Percentiles rank a stretch among this genome's conserved stretches.
phyloP scores from a whole-genome alignment of 2,329 filamentous ascomycete species.

The Eutypa lata region DNA sequence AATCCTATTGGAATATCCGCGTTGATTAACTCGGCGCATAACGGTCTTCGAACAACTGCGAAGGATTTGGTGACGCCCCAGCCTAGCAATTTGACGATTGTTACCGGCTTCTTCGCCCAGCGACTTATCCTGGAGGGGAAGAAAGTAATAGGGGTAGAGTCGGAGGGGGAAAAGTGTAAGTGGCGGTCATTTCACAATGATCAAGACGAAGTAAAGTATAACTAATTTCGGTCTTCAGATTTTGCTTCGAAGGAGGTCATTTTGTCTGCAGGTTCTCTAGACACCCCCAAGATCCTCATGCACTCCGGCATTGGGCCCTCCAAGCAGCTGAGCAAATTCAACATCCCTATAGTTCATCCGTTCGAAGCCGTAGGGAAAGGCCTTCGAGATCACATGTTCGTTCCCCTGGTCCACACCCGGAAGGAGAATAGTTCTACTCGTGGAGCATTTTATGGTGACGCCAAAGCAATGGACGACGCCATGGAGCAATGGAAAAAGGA shows the following conservation, averaged over 20 bases:
- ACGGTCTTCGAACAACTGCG: conserved; percentile 48
- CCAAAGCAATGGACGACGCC: conserved; percentile 39
- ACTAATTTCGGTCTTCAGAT: conserved; percentile 9
- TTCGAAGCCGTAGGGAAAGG: conserved; percentile 36
- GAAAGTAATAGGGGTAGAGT: conserved; percentile 42
- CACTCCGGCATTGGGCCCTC: conserved; percentile 41
- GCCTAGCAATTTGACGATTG: conserved; percentile 50
- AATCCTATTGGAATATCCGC: conserved; percentile 55
- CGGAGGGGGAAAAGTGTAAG: conserved; percentile 37
- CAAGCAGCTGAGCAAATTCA: conserved; percentile 29
- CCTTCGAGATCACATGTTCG: conserved; percentile 39
- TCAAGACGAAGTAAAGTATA: not conserved
- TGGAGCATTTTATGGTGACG: conserved; percentile 41
- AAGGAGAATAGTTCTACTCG: conserved; percentile 40
- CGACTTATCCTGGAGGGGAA: conserved; percentile 44
- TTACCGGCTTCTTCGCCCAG: conserved; percentile 46
- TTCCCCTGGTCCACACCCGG: conserved; percentile 35
- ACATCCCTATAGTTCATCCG: conserved; percentile 33
- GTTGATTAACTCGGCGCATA: conserved; percentile 45
- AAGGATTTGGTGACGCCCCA: conserved; percentile 42
- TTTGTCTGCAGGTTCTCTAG: conserved; percentile 38
- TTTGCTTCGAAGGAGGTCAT: conserved; percentile 40
- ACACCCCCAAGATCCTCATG: conserved; percentile 42
- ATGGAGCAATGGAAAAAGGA: conserved; percentile 46
- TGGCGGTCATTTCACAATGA: conserved; percentile 39